Evolutionary conservation across 1,284 basidiomycete genomes (phyloP).

Genomic region (Trametes hirsuta): DNA sequence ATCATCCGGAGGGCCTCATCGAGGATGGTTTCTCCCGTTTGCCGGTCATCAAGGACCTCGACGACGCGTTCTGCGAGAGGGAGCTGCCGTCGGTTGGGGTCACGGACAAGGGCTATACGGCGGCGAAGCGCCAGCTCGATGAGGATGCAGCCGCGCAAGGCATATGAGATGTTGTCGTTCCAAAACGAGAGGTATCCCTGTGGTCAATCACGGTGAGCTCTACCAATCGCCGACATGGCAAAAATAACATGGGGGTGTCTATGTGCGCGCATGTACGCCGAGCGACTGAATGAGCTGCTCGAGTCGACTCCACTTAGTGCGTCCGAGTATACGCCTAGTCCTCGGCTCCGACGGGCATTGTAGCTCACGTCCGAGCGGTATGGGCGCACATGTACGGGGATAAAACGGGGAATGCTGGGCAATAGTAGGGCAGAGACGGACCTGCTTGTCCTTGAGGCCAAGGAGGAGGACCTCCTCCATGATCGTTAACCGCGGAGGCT

Average conservation of each 20-base stretch:
- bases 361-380: too few species aligned
- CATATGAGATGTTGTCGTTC: slow-evolving; percentile 99
- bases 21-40: slow-evolving; percentile 93
- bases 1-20: slow-evolving; percentile 97
- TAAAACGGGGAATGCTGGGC: background rate
- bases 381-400: too few species aligned
- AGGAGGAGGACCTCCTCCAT: slow-evolving; percentile 97
- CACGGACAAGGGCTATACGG: slow-evolving; percentile 86
- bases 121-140: slow-evolving; percentile 91
- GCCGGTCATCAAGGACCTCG: slow-evolving; percentile 88
- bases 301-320: too few species aligned
- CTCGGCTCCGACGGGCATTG: too few species aligned
- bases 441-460: slow-evolving; percentile 90
- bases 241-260: background rate
- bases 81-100: slow-evolving; percentile 78
- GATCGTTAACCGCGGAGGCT: slow-evolving; percentile 86
- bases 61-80: slow-evolving; percentile 84
- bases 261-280: too few species aligned
- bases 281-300: too few species aligned
- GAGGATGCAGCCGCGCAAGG: slow-evolving; percentile 91
- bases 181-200: slow-evolving; percentile 94
- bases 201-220: background rate
- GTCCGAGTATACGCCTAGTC: background rate
- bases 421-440: slow-evolving; percentile 38
- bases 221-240: background rate